Evolutionary conservation across 164 flowering plant species (phyloP).

Genomic region (Vitis vinifera): DNA sequence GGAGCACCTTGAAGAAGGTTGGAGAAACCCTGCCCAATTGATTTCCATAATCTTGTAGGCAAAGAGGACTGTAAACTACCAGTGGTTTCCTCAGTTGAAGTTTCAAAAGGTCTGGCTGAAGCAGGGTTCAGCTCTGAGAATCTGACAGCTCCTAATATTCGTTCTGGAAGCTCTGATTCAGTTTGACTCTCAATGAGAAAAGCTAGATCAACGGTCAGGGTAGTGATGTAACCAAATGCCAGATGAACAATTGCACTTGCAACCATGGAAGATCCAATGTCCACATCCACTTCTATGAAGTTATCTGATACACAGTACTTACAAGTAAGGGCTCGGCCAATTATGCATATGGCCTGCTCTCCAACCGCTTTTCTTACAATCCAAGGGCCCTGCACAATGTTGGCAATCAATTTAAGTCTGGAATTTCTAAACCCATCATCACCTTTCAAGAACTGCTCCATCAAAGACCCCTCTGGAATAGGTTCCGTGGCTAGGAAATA

Average conservation of each 20-base stretch:
- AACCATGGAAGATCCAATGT: slow-evolving; percentile 89
- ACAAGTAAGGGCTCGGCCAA: slow-evolving; percentile 86
- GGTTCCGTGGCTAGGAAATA: slow-evolving; percentile 65
- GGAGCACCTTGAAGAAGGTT: slow-evolving; percentile 55
- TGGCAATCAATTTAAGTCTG: slow-evolving; percentile 86
- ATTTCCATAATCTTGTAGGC: slow-evolving; percentile 62
- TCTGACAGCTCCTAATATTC: slow-evolving; percentile 76
- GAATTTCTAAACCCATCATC: slow-evolving; percentile 73
- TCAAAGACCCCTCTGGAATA: slow-evolving; percentile 59
- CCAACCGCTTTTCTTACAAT: slow-evolving; percentile 90
- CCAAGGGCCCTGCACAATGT: slow-evolving; percentile 94
- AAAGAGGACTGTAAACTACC: slow-evolving; percentile 44
- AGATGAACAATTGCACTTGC: slow-evolving; percentile 92
- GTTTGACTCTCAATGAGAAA: slow-evolving; percentile 85
- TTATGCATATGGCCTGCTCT: slow-evolving; percentile 87
- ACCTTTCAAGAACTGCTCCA: slow-evolving; percentile 71
- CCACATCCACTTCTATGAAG: slow-evolving; percentile 76
- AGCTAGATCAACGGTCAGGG: slow-evolving; percentile 84
- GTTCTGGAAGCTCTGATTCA: slow-evolving; percentile 82
- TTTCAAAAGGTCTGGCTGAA: slow-evolving; percentile 56
- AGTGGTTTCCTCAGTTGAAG: slow-evolving; percentile 24
- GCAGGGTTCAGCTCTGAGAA: slow-evolving; percentile 77
- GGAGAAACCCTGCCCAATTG: slow-evolving; percentile 80
- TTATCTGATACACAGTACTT: slow-evolving; percentile 55
- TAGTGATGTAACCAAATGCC: slow-evolving; percentile 84